These are phyloP conservation scores for Diaporthe ampelina DNA, from an alignment of 2,329 filamentous ascomycete genomes.

Conservation along the genomic window DNA sequence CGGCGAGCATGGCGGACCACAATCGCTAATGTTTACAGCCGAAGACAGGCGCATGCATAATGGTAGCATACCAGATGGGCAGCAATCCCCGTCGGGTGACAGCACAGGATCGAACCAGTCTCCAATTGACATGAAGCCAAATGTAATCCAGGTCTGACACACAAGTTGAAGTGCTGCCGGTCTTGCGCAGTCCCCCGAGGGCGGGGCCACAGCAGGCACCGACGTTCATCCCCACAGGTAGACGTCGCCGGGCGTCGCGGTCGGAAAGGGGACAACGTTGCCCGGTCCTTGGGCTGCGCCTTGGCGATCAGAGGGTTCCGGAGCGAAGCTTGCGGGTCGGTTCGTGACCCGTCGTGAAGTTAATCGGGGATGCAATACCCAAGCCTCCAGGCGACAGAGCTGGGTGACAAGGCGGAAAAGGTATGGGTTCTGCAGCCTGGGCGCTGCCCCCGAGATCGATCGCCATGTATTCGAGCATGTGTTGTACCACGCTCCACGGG, in stretches of 20 bases:
- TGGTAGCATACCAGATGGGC: not conserved
- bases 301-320: not conserved
- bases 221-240: not conserved
- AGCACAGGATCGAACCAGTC: not conserved
- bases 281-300: not conserved
- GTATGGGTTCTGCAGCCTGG: not conserved
- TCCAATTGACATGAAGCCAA: not conserved
- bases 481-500: constrained; percentile 14
- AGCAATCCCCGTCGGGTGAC: not conserved
- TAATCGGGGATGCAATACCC: not conserved
- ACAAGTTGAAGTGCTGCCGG: not conserved
- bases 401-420: not conserved
- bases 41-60: not conserved
- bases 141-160: not conserved
- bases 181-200: not conserved
- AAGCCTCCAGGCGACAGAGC: not conserved
- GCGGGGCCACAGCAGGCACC: not conserved
- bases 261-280: not conserved
- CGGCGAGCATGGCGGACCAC: not conserved
- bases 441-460: constrained; percentile 2
- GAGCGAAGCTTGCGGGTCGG: not conserved
- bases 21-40: not conserved
- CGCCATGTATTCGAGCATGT: not conserved
- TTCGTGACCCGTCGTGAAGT: not conserved
- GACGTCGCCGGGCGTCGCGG: not conserved